phyloP scores from a whole-genome alignment of 2,329 filamentous ascomycete species.

The Aspergillus thermomutatus region DNA sequence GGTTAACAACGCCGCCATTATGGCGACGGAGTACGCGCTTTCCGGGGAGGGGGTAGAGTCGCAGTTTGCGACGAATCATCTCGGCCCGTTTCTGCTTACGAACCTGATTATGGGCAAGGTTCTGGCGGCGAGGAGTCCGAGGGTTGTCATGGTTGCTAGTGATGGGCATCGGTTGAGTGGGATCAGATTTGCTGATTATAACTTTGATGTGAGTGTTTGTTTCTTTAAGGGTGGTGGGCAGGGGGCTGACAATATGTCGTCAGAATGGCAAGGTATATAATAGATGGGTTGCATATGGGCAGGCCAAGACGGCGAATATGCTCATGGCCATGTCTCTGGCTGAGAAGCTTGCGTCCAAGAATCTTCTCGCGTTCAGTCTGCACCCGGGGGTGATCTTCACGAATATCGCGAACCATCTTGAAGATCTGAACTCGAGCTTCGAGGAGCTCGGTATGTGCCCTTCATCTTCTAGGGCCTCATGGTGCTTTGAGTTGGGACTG shows the following conservation, averaged over 20 bases:
- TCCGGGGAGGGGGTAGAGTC: constrained; percentile 38
- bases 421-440: background rate
- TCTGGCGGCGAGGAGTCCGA: constrained; percentile 20
- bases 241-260: background rate
- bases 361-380: background rate
- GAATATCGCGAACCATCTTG: background rate
- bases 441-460: background rate
- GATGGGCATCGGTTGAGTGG: constrained; percentile 43
- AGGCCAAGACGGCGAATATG: constrained; percentile 47
- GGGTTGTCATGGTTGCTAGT: constrained; percentile 47
- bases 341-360: background rate
- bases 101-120: constrained; percentile 37
- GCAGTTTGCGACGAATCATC: constrained; percentile 38
- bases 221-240: background rate
- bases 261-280: constrained; percentile 24
- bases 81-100: constrained; percentile 40
- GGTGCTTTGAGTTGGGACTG: background rate
- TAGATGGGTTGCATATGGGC: constrained; percentile 39
- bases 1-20: constrained; percentile 45
- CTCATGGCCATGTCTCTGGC: constrained; percentile 40
- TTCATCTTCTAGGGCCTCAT: background rate
- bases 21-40: constrained; percentile 27
- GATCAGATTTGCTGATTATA: constrained; percentile 44
- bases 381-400: background rate
- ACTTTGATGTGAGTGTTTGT: constrained; percentile 37